A percentile compares a stretch with the other conserved stretches of the same genome.
Evolutionary conservation across 2,329 filamentous ascomycete species (phyloP).

Genomic region (Alternaria sp.): DNA sequence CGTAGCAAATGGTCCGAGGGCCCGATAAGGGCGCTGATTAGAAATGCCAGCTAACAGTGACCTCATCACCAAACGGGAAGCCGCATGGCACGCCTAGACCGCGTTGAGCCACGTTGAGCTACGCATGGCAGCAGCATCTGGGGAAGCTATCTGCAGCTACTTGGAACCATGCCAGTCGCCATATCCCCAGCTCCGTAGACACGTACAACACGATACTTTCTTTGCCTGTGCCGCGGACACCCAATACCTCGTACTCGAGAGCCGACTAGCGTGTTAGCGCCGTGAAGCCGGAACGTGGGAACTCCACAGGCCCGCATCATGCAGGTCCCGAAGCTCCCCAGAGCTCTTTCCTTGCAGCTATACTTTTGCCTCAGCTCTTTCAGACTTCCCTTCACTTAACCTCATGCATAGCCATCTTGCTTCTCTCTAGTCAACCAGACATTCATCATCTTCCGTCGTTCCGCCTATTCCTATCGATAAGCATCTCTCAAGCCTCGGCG

Average conservation of each 20-base stretch:
- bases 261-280: conserved; percentile 6
- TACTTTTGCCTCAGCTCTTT: background rate
- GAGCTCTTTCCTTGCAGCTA: conserved; percentile 8
- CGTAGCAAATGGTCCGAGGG: conserved; percentile 15
- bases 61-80: conserved; percentile 22
- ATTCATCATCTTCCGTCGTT: background rate
- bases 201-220: background rate
- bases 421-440: background rate
- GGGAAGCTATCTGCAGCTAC: background rate
- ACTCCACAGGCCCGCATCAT: conserved; percentile 18
- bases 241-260: background rate
- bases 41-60: conserved; percentile 34
- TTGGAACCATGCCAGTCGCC: background rate
- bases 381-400: background rate
- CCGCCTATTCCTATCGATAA: conserved; percentile 27
- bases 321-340: conserved; percentile 27
- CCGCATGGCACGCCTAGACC: conserved; percentile 12
- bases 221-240: background rate
- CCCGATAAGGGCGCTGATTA: conserved; percentile 39
- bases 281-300: conserved; percentile 15
- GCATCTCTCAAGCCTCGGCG: conserved; percentile 15
- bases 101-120: conserved; percentile 12
- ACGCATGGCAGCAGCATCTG: background rate
- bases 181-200: background rate
- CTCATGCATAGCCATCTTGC: background rate